Base-by-base conservation (phyloP, 2,329 filamentous ascomycete genomes). In the Aspergillus japonicus region DNA sequence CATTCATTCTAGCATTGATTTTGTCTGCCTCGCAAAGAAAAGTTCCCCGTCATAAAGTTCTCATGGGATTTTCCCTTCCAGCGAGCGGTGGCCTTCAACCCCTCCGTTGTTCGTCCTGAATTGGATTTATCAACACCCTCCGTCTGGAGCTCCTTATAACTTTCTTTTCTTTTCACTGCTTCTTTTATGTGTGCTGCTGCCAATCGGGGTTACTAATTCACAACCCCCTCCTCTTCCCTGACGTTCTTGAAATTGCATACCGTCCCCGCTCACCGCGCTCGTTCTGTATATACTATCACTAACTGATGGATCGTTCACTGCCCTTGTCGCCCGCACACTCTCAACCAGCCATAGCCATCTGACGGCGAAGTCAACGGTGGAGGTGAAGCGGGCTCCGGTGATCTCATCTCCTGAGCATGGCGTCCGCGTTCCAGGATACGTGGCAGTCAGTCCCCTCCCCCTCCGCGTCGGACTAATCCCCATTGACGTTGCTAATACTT, bases 301-400 rank as follows among this genome's bases (percentile, higher is more conserved):
- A 31, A 55, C 74, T 78, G 76, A 85, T 86, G 83, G 83, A 84
- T 83, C 76, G 78, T 78, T 77, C 75, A 78, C 77, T 77, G 74
- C 73, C 76, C 72, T 71, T 72, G 75, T 74, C 73, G 73, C 74
- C 75, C 76, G 71, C 76, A 73, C 75, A 79, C 71, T 77, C 78
- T 71, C 78, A 80, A 78, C 80, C 80, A 77, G 80, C 79, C 73
- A 82, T 82, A 77, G 79, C 79, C 74, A 83, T 84, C 77, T 87
- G 84, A 85, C 82, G 78, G 79, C 75, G 74, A 77, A 74, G 76
- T 77, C 75, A 78, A 81, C 81, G 80, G 80, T 80, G 78, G 80
- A 78, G 39, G 78, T 68, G 63, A 80, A 75, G 74, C 75, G 62
- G 64, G 60, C 55, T 44, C 39, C 39, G 39, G 59, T 62, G 59